Evolutionary conservation across 768 basidiomycete species (phyloP).

Genomic region (Lentinula guzmanii): DNA sequence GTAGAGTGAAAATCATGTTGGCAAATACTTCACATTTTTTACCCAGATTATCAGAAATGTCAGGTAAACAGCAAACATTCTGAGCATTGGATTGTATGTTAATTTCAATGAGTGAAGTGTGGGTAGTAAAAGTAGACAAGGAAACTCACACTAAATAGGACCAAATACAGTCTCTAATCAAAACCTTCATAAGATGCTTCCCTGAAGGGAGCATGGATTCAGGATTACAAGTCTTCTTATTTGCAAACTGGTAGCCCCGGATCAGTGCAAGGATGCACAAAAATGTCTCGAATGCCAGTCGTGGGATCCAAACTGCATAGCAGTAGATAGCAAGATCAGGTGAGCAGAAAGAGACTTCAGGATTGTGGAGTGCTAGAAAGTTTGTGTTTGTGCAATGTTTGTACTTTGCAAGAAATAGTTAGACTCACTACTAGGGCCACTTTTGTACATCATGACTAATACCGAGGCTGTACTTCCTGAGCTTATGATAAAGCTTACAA

Average conservation of each 20-base stretch:
- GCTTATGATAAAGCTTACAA: slow-evolving; percentile 30
- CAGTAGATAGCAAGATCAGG: slow-evolving; percentile 26
- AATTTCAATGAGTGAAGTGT: not conserved
- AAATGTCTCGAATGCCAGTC: slow-evolving; percentile 46
- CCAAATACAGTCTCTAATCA: slow-evolving; percentile 50
- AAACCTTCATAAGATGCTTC: slow-evolving; percentile 37
- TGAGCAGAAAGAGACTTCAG: not conserved
- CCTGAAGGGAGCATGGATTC: slow-evolving; percentile 36
- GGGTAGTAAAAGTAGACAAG: not conserved
- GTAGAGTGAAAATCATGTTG: too few species aligned
- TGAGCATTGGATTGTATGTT: not conserved
- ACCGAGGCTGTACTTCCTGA: slow-evolving; percentile 36
- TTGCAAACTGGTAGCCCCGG: slow-evolving; percentile 32
- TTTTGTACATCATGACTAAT: slow-evolving; percentile 26
- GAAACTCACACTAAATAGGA: slow-evolving; percentile 52
- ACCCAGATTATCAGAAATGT: not conserved
- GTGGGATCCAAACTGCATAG: slow-evolving; percentile 59
- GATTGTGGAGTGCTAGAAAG: not conserved
- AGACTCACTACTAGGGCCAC: not conserved
- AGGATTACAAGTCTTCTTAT: slow-evolving; percentile 24
- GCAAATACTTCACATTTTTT: not conserved
- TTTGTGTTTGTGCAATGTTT: not conserved
- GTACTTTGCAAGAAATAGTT: not conserved
- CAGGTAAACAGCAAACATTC: not conserved
- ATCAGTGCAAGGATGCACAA: slow-evolving; percentile 44